Percentiles rank a stretch among this genome's conserved stretches.
phyloP scores from a whole-genome alignment of 306 rosid genomes.

The Spatholobus suberectus region DNA sequence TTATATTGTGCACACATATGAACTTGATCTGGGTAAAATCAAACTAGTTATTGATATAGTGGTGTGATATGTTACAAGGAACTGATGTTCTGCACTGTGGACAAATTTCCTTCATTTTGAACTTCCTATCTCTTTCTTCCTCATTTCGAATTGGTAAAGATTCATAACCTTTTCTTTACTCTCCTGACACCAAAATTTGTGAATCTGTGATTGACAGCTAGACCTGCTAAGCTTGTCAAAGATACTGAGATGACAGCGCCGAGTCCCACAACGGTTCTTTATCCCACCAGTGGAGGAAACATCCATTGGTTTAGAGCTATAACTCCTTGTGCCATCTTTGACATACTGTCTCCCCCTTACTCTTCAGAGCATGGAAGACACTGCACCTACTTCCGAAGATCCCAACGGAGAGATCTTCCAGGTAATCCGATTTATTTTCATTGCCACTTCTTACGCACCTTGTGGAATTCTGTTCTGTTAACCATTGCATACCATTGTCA shows the following conservation, averaged over 20 bases:
- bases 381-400: constrained; percentile 86
- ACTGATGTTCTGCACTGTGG: not conserved
- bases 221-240: constrained; percentile 84
- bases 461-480: not conserved
- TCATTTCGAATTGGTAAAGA: not conserved
- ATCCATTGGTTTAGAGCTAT: constrained; percentile 86
- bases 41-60: not conserved
- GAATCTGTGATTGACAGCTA: constrained; percentile 61
- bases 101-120: not conserved
- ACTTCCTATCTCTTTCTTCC: not conserved
- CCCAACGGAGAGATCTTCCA: constrained; percentile 71
- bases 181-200: constrained; percentile 36
- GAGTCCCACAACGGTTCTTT: constrained; percentile 77
- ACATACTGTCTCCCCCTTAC: constrained; percentile 90
- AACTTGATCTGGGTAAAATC: not conserved
- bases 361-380: constrained; percentile 82
- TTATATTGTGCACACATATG: not conserved
- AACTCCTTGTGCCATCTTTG: constrained; percentile 96
- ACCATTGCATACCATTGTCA: not conserved
- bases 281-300: constrained; percentile 92
- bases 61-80: not conserved
- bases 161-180: not conserved
- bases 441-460: not conserved
- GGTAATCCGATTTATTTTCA: constrained; percentile 52
- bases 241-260: constrained; percentile 87